Evolutionary conservation across 2,329 filamentous ascomycete genomes (phyloP), one percentile per base, ranked within the genome.

Genomic region (Teratosphaeria epicoccoides): DNA sequence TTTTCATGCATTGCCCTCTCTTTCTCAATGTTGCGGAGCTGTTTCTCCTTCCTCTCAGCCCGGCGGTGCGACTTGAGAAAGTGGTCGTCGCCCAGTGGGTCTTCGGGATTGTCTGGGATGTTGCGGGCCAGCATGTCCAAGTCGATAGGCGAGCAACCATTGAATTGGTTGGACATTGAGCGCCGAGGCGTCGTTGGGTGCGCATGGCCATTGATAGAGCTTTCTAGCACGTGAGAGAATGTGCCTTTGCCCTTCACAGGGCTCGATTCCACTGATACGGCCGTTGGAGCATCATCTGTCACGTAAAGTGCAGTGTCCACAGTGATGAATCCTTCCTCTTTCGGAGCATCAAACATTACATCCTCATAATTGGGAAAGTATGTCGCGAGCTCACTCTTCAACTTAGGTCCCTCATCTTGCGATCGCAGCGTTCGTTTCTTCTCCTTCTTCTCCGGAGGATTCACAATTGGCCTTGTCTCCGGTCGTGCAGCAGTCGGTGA

Each of bases 331-430:
- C 89, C 84, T 61, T 84, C 76, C 70, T 90, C 84, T 61, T 85
- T 85, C 37, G 83, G 81, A 57, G 88, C 84, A 65, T 94, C 87
- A 56, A 87, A 89, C 71, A 97, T 88, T 59, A 96, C 81, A 66
- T 95, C 88, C 70, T 96, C 90, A 69, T 95, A 97, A 64, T 94
- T 90, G 49, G 87, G 83, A 65, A 97, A 96, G 71, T 95, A 97
- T 46, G 82, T 80, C 33, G 89, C 84, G 55, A 97, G 77, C 65
- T 96, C 90, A 70, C 89, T 96, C 76, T 94, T 95, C 71, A 89
- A 84, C 60, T 88, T 79, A 49, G 84, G 84, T 10, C 85, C 86
- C 62, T 79, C 79, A 66, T 95, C 88, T 63, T 94, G 87, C 49
- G 88, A 95, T 56, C 91, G 81, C 66, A 96, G 74, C 66, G 88